phyloP scores from a whole-genome alignment of 768 basidiomycete species.

The Pilatotrama ljubarskyi region DNA sequence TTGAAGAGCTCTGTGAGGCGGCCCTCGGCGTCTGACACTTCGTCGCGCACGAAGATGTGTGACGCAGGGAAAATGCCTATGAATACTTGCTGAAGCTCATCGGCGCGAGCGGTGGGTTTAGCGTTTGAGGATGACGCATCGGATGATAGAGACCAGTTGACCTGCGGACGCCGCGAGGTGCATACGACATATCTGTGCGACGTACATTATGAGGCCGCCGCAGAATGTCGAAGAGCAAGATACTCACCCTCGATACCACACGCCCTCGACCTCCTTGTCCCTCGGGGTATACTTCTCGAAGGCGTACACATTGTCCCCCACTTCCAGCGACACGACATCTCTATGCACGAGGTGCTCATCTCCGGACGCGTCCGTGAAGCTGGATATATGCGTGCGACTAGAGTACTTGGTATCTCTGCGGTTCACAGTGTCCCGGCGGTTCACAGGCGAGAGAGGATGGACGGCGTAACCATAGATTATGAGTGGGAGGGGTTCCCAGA shows the following conservation, averaged over 20 bases:
- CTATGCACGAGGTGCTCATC: constrained; percentile 66
- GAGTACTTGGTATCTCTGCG: constrained; percentile 73
- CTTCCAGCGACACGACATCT: constrained; percentile 84
- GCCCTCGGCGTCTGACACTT: constrained; percentile 85
- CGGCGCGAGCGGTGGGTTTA: constrained; percentile 57
- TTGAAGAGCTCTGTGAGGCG: constrained; percentile 75
- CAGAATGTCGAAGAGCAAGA: not conserved
- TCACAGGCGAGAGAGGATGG: constrained; percentile 71
- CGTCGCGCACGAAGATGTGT: constrained; percentile 84
- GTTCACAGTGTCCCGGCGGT: constrained; percentile 67
- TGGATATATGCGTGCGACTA: constrained; percentile 55
- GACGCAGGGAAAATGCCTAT: constrained; percentile 94
- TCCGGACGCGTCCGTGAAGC: constrained; percentile 57
- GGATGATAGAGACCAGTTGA: constrained; percentile 59
- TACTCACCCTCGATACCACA: constrained; percentile 94
- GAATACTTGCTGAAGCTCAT: constrained; percentile 84
- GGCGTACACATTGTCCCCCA: constrained; percentile 96
- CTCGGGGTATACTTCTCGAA: constrained; percentile 87
- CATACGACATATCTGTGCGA: constrained; percentile 77
- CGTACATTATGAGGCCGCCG: not conserved
- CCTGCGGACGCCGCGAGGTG: constrained; percentile 71
- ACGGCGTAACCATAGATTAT: constrained; percentile 92
- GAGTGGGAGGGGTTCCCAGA: constrained; percentile 65
- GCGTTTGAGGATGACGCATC: constrained; percentile 52
- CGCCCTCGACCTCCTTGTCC: constrained; percentile 70